Evolutionary conservation across 208 protist genomes (phyloP), one percentile per base, ranked within the genome.

Genomic region (Trypanosoma theileri): DNA sequence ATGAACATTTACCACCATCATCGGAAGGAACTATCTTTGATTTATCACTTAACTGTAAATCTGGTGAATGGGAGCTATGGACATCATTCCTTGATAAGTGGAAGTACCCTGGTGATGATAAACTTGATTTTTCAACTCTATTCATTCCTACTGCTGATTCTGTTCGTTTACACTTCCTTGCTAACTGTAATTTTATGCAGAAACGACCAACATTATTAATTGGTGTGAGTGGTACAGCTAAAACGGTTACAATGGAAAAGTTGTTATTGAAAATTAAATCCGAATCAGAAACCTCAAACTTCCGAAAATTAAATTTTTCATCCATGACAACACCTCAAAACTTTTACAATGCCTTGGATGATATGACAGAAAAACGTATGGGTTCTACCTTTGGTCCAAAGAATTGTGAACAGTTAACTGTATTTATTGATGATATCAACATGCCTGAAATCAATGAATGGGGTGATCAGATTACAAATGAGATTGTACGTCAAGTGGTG

Each of bases 101-200:
- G 95, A 81, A 84, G 61, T 98, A 98, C 83, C 91, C 88, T 44
- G 92, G 94, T 59, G 92, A 97, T 59, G 91, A 96, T 71, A 78
- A 82, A 12, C 75, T 95, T 9, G 88, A 98, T 71, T 99, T 99
- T 83, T 82, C 92, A 12, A 92, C 89, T 41, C 89, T 99, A 12
- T 97, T 99, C 66, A 97, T 99, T 63, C 97, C 98, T 11, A 99
- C 98, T 11, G 80, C 98, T 19, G 97, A 99, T 79, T 98, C 93
- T n/a, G 89, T 96, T 14, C 93, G 97, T 17, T 81, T 97, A 71
- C 90, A 98, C 74, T 99, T 92, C 80, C 77, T 99, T 41, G 74
- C 98, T 19, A 84, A 89, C 63, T 88, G 79, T 67, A 96, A 96
- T 78, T 89, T 89, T 60, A 73, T 91, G 50, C 93, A 98, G 75